Evolutionary conservation across 768 basidiomycete species (phyloP).

Genomic region (Suillus americanus): DNA sequence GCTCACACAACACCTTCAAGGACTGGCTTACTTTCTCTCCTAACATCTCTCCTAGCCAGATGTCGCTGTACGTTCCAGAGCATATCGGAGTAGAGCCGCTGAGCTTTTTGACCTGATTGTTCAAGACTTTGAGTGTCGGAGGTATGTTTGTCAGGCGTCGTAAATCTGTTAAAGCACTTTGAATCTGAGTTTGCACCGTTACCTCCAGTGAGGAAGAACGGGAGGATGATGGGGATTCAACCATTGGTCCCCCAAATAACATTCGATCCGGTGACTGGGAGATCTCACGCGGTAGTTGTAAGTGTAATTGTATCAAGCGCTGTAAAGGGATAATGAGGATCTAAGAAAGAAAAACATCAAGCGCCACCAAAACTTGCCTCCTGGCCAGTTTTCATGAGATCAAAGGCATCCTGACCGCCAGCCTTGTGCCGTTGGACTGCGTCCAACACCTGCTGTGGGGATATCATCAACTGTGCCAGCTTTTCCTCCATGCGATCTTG

Average conservation of each 20-base stretch:
- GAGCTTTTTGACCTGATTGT: constrained; percentile 49
- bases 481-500: constrained; percentile 36
- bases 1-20: neutral
- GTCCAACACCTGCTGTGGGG: constrained; percentile 34
- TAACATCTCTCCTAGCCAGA: constrained; percentile 56
- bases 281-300: neutral
- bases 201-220: constrained; percentile 22
- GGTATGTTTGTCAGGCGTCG: constrained; percentile 52
- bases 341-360: neutral
- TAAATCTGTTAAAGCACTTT: constrained; percentile 45
- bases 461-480: constrained; percentile 41
- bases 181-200: constrained; percentile 38
- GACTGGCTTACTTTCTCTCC: constrained; percentile 41
- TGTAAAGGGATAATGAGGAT: constrained; percentile 4
- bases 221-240: constrained; percentile 22
- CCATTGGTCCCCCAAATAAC: constrained; percentile 21
- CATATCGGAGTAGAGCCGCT: constrained; percentile 40
- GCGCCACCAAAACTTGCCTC: constrained; percentile 29
- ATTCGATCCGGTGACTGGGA: neutral
- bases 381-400: constrained; percentile 56
- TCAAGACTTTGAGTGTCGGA: constrained; percentile 50
- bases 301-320: constrained; percentile 19
- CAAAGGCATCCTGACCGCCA: constrained; percentile 41
- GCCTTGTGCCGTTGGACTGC: constrained; percentile 40
- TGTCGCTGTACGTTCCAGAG: constrained; percentile 54